These are phyloP conservation scores for Cavenderia fasciculata DNA, from an alignment of 78 protist genomes.

Conservation along the genomic window DNA sequence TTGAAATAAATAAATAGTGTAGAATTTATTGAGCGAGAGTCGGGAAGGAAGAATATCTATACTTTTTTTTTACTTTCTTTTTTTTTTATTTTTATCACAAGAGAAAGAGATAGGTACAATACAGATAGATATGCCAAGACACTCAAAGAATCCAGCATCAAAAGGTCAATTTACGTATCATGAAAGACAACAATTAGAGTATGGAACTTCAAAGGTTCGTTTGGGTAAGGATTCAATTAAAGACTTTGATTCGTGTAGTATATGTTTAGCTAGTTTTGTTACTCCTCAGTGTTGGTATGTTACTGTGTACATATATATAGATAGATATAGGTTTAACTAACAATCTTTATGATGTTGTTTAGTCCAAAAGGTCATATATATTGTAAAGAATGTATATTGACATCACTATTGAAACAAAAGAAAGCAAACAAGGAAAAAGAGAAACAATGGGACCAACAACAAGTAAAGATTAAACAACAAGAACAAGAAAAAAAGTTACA, in stretches of 20 bases:
- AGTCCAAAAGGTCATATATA: constrained; percentile 39
- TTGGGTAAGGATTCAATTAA: constrained; percentile 61
- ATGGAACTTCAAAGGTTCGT: constrained; percentile 38
- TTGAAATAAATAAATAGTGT: too few relatives aligned
- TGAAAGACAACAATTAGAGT: constrained; percentile 30
- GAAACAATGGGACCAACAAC: constrained; percentile 14
- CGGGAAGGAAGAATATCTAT: too few relatives aligned
- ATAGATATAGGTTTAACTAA: not conserved
- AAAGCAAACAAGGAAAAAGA: constrained; percentile 25
- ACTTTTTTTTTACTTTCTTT: too few relatives aligned
- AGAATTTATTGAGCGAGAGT: too few relatives aligned
- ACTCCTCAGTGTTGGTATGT: constrained; percentile 25
- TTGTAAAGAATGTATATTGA: constrained; percentile 62
- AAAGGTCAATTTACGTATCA: constrained; percentile 13
- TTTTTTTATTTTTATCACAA: too few relatives aligned
- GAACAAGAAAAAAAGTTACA: not conserved
- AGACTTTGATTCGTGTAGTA: constrained; percentile 16
- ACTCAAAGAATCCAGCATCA: constrained; percentile 4
- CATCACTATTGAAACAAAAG: constrained; percentile 40
- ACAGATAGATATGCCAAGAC: constrained; percentile 39
- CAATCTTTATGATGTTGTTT: not conserved
- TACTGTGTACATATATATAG: not conserved
- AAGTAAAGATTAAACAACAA: not conserved
- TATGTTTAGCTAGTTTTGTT: constrained; percentile 29
- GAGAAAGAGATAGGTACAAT: too few relatives aligned